Evolutionary conservation across 106 monocot species (phyloP).

Genomic region (Dendrobium nobile): DNA sequence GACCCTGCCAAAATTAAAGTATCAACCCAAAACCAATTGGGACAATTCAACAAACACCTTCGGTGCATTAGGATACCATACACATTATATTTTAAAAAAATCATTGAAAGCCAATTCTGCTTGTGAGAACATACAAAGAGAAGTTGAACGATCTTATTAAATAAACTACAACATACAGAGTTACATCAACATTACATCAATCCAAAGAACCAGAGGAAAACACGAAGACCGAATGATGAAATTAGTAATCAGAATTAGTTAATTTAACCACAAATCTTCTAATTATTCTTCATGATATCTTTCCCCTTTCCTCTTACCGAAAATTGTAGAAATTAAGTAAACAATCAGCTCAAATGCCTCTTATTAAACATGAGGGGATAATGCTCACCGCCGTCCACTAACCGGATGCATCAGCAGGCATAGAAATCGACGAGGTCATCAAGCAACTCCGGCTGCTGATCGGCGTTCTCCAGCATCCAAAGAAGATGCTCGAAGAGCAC

Average conservation of each 20-base stretch:
- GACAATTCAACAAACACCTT: too few relatives aligned
- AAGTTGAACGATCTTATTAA: not conserved
- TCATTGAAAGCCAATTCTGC: too few relatives aligned
- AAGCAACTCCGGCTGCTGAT: conserved; percentile 39
- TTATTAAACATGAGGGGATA: not conserved
- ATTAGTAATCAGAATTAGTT: conserved; percentile 1
- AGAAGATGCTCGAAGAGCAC: conserved; percentile 67
- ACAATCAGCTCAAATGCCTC: not conserved
- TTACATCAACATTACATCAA: not conserved
- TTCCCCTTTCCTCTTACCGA: not conserved
- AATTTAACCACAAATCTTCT: not conserved
- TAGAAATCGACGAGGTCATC: conserved; percentile 68
- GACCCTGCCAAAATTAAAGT: too few relatives aligned
- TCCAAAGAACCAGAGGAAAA: not conserved
- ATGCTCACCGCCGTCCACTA: not conserved
- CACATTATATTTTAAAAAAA: too few relatives aligned
- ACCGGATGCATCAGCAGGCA: conserved; percentile 24
- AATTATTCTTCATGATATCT: not conserved
- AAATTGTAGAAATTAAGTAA: not conserved
- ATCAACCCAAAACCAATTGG: too few relatives aligned
- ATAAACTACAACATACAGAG: not conserved
- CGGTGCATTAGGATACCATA: too few relatives aligned
- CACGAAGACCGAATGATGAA: not conserved
- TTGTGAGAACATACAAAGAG: too few relatives aligned
- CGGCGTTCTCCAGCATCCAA: conserved; percentile 70